Conservation (phyloP, 2,329 filamentous ascomycete genomes). For the Colletotrichum cordylinicola region DNA sequence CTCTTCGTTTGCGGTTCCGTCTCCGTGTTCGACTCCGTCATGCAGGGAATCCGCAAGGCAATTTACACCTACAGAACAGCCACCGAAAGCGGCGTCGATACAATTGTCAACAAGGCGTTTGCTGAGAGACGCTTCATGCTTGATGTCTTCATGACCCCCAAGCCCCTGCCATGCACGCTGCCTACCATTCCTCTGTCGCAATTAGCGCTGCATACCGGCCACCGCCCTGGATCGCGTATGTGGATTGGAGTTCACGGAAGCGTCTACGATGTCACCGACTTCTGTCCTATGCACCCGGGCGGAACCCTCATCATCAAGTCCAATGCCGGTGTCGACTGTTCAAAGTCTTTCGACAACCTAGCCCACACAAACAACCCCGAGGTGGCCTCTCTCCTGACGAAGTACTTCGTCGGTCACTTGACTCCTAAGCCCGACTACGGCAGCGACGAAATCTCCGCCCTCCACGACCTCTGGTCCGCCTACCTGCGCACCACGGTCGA, state of each 20-base stretch:
- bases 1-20: conserved; percentile 32
- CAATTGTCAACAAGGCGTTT: conserved; percentile 57
- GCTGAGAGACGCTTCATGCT: conserved; percentile 62
- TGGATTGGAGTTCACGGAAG: conserved; percentile 60
- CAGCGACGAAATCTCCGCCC: conserved; percentile 44
- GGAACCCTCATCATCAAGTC: conserved; percentile 59
- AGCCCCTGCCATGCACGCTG: conserved; percentile 54
- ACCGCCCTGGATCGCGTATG: conserved; percentile 49
- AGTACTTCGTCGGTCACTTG: conserved; percentile 59
- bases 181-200: conserved; percentile 56
- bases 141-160: conserved; percentile 63
- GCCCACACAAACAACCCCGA: conserved; percentile 62
- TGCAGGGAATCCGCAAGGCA: conserved; percentile 59
- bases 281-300: conserved; percentile 58
- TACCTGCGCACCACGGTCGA: conserved; percentile 56
- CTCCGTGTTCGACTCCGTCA: conserved; percentile 56
- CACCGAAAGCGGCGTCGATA: conserved; percentile 55
- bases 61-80: conserved; percentile 58
- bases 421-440: conserved; percentile 55
- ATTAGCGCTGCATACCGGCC: conserved; percentile 56
- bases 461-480: conserved; percentile 56
- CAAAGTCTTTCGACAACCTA: conserved; percentile 57
- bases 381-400: conserved; percentile 56
- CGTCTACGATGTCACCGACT: conserved; percentile 60
- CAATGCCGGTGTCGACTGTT: conserved; percentile 60